A percentile compares a stretch with the other conserved stretches of the same genome.
These are phyloP conservation scores for Saturnispora saitoi DNA, from an alignment of 805 yeast genomes.

Conservation along the genomic window DNA sequence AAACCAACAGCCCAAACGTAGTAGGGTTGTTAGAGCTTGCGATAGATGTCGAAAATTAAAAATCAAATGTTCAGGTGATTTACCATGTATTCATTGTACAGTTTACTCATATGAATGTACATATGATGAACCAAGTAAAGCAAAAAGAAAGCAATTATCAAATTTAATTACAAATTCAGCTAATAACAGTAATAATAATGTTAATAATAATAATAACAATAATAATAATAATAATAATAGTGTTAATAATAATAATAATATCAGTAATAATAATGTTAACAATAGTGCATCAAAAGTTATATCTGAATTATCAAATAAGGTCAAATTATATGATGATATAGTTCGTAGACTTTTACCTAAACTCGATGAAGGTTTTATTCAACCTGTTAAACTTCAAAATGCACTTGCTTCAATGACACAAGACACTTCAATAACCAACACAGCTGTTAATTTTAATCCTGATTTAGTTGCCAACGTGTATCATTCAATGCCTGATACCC, in stretches of 20 bases:
- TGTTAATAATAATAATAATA: background rate
- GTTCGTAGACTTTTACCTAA: constrained; percentile 27
- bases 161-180: constrained; percentile 28
- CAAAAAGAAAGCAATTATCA: constrained; percentile 29
- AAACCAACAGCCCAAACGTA: constrained; percentile 21
- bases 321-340: constrained; percentile 28
- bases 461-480: constrained; percentile 22
- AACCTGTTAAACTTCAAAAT: constrained; percentile 26
- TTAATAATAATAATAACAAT: background rate
- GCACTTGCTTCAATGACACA: constrained; percentile 19
- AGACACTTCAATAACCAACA: constrained; percentile 19
- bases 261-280: background rate
- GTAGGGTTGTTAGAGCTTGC: constrained; percentile 42
- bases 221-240: background rate
- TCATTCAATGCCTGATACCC: constrained; percentile 26
- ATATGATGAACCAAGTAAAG: constrained; percentile 57
- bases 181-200: constrained; percentile 35
- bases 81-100: constrained; percentile 56
- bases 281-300: constrained; percentile 19
- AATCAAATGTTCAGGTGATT: constrained; percentile 43
- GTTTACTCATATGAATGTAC: constrained; percentile 82
- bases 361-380: constrained; percentile 27
- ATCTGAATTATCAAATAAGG: constrained; percentile 26
- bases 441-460: constrained; percentile 15
- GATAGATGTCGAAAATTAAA: constrained; percentile 43